phyloP scores from a whole-genome alignment of 108 stramenopile species.

The Nitzschia sp. region DNA sequence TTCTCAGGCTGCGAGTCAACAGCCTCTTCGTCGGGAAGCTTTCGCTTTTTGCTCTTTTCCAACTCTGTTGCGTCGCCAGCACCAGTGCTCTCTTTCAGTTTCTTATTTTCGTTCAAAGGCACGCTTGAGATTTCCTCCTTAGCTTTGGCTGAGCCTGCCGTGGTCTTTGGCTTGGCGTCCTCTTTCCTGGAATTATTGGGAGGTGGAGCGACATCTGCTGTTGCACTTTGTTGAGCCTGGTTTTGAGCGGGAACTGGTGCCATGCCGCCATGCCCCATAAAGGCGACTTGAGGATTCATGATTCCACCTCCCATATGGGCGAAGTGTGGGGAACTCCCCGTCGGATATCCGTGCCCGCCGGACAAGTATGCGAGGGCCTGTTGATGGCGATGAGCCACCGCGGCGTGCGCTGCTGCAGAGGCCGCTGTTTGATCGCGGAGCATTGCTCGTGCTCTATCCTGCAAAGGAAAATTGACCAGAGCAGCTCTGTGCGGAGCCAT shows the following conservation, averaged over 20 bases:
- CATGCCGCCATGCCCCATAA: constrained; percentile 20
- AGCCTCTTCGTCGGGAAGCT: background rate
- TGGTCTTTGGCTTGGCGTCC: background rate
- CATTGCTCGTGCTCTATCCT: constrained; percentile 40
- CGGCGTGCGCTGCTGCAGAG: constrained; percentile 19
- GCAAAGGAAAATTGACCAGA: constrained; percentile 42
- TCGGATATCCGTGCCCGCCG: constrained; percentile 12
- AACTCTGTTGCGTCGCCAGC: background rate
- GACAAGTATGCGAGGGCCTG: constrained; percentile 33
- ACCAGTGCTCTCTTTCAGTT: background rate
- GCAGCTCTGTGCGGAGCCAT: constrained; percentile 26
- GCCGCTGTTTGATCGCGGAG: constrained; percentile 31
- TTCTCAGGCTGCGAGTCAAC: background rate
- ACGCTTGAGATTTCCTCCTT: no score
- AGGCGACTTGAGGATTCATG: constrained; percentile 25
- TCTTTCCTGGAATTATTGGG: background rate
- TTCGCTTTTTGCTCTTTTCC: background rate
- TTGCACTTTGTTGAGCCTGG: background rate
- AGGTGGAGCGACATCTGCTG: background rate
- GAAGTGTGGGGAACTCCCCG: constrained; percentile 15
- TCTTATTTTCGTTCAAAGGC: background rate
- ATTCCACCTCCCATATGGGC: constrained; percentile 25
- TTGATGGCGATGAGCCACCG: constrained; percentile 31
- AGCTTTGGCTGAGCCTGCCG: background rate
- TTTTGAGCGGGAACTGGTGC: constrained; percentile 3